A percentile compares a stretch with the other conserved stretches of the same genome.
These are phyloP conservation scores for Colletotrichum paranaense DNA, from an alignment of 2,329 filamentous ascomycete species.

Conservation along the genomic window DNA sequence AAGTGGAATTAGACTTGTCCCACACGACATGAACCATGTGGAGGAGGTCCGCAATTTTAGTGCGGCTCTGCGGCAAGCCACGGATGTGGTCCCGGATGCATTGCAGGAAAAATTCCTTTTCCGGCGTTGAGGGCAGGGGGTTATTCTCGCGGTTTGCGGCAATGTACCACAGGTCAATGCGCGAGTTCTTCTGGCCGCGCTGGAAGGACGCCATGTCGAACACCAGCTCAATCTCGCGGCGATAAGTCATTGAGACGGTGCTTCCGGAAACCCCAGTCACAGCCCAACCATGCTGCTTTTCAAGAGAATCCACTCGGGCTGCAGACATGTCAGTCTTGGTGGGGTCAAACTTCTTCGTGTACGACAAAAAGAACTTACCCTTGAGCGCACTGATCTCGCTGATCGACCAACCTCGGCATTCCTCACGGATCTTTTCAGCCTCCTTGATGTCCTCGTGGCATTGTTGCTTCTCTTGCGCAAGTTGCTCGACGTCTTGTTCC, in stretches of 20 bases:
- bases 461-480: conserved; percentile 74
- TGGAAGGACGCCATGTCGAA: conserved; percentile 76
- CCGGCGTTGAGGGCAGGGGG: conserved; percentile 67
- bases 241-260: conserved; percentile 79
- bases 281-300: conserved; percentile 76
- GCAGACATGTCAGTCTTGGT: conserved; percentile 49
- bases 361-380: conserved; percentile 58
- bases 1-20: conserved; percentile 71
- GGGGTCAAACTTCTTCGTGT: not conserved
- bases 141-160: conserved; percentile 66
- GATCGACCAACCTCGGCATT: conserved; percentile 89
- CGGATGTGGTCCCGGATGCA: conserved; percentile 77
- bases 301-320: conserved; percentile 75
- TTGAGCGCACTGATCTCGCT: conserved; percentile 84
- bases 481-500: conserved; percentile 70
- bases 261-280: conserved; percentile 73
- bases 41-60: conserved; percentile 68
- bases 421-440: conserved; percentile 85
- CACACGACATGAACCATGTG: conserved; percentile 70
- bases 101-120: conserved; percentile 81
- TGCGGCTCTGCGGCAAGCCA: conserved; percentile 67
- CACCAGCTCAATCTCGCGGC: conserved; percentile 77
- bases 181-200: conserved; percentile 55
- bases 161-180: conserved; percentile 78
- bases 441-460: conserved; percentile 81